Base-by-base conservation (phyloP, 2,329 filamentous ascomycete genomes). In the Gyromitra esculenta region DNA sequence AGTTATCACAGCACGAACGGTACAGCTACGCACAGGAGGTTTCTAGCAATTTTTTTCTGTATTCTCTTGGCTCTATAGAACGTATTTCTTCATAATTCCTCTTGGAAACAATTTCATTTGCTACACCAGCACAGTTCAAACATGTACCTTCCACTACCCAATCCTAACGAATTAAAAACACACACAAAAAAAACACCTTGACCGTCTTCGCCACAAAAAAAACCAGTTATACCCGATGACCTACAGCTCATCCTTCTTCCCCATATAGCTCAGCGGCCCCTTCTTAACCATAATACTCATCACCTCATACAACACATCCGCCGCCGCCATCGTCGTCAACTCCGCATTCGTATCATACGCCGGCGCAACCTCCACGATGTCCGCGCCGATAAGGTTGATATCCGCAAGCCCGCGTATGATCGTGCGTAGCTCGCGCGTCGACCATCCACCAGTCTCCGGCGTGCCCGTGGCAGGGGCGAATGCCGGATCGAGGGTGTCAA, bases 241-340 rank as follows among this genome's bases (percentile, higher is more conserved):
- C 48, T 66, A 72, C 60, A 65, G 35, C 25, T 72, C 69, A 15
- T 65, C 25, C 13, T 25, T 56, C 48, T 41, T 71, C 25, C 69
- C 59, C 69, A 72, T 72, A 65, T 72, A 72, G 15, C 69, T 72
- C 50, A 72, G 59, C 5, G 69, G 70, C 25, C 70, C 70, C 25
- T 65, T 90, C 87, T 93, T 92, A 15, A 93, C 91, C 91, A 94
- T 94, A 77, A 94, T 87, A 11, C 89, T 92, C 88, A 94, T 91
- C 62, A 94, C 88, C 83, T 95, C 91, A 81, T 91, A 94, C 21
- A 94, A 84, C 0, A 88, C 88, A 83, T 94, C 88, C 3, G 90
- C 90, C 1, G 90, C 90, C 0, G 90, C 90, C 89, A 92, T 92
- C n/a, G 90, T 91, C 0, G 90, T 92, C 78, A 89, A 85, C 83